Conservation (phyloP, 352 stramenopile species). For the Thalassiosira allenii region DNA sequence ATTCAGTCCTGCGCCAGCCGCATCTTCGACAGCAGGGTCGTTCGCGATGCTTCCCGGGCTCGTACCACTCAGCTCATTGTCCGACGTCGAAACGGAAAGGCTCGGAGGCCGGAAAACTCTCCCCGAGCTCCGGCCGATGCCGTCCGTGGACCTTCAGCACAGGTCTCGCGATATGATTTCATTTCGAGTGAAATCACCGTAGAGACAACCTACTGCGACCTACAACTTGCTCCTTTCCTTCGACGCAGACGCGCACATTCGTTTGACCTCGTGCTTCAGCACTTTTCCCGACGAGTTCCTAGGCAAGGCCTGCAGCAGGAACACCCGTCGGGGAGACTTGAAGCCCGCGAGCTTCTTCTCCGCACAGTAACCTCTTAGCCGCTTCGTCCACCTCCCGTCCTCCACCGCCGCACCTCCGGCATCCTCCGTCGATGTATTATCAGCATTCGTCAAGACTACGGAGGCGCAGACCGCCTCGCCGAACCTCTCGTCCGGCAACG, state of each 20-base stretch:
- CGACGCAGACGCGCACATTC: neutral
- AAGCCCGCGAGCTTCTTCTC: constrained; percentile 69
- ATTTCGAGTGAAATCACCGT: too few relatives aligned
- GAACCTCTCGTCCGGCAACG: constrained; percentile 73
- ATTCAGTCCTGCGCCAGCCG: too few relatives aligned
- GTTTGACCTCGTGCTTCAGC: constrained; percentile 60
- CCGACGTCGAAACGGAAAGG: too few relatives aligned
- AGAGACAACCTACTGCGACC: too few relatives aligned
- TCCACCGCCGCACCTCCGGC: constrained; percentile 2
- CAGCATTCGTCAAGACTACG: constrained; percentile 52
- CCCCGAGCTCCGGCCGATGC: too few relatives aligned
- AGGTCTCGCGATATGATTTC: too few relatives aligned
- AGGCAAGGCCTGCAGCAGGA: constrained; percentile 66
- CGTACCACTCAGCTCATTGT: too few relatives aligned
- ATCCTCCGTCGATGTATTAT: neutral
- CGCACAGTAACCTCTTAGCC: constrained; percentile 59
- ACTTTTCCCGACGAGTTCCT: constrained; percentile 81
- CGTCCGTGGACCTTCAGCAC: too few relatives aligned
- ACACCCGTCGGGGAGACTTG: constrained; percentile 72
- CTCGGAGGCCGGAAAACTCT: too few relatives aligned
- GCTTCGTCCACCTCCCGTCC: constrained; percentile 16
- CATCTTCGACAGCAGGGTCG: too few relatives aligned
- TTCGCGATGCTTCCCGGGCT: too few relatives aligned
- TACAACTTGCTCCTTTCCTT: constrained; percentile 14
- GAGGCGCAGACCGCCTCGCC: constrained; percentile 77